A percentile compares a stretch with the other conserved stretches of the same genome.
These are phyloP conservation scores for Apiotrichum veenhuisii DNA, from an alignment of 1,284 basidiomycete species.

Conservation along the genomic window DNA sequence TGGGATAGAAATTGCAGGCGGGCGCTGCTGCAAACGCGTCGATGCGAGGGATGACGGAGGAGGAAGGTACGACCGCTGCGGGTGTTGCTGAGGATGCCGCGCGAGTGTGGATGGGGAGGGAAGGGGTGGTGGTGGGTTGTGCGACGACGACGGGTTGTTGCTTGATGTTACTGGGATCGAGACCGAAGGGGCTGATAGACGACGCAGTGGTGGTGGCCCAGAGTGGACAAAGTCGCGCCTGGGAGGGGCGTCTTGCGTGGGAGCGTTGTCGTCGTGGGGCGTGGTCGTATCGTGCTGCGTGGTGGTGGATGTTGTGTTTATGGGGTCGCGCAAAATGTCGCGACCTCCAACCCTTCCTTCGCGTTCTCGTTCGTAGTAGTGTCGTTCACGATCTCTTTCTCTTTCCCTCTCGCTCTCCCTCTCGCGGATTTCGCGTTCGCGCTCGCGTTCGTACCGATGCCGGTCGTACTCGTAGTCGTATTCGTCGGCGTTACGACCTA, in stretches of 20 bases:
- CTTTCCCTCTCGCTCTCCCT: neutral
- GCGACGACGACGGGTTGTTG: neutral
- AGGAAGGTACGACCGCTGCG: conserved; percentile 1
- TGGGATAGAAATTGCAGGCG: conserved; percentile 4
- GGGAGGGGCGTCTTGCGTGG: conserved; percentile 1
- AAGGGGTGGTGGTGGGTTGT: neutral
- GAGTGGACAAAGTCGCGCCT: conserved; percentile 4
- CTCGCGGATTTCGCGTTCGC: neutral
- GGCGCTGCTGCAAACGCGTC: neutral
- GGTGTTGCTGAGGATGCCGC: neutral
- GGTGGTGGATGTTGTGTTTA: neutral
- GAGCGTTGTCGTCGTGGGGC: neutral
- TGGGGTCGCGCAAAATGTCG: conserved; percentile 1
- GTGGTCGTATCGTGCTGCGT: neutral
- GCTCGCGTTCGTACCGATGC: neutral
- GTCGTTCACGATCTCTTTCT: neutral
- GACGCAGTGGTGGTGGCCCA: conserved; percentile 3
- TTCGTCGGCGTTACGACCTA: neutral
- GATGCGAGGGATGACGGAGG: conserved; percentile 2
- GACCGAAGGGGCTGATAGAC: neutral
- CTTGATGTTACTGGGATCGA: neutral
- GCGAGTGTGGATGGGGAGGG: conserved; percentile 1
- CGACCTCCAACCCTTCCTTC: neutral
- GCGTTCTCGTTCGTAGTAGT: neutral
- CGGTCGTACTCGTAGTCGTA: conserved; percentile 3